Percentiles rank a stretch among this genome's conserved stretches.
Conservation (phyloP, 371 early-diverging fungal species). For the Batkoa obscura region DNA sequence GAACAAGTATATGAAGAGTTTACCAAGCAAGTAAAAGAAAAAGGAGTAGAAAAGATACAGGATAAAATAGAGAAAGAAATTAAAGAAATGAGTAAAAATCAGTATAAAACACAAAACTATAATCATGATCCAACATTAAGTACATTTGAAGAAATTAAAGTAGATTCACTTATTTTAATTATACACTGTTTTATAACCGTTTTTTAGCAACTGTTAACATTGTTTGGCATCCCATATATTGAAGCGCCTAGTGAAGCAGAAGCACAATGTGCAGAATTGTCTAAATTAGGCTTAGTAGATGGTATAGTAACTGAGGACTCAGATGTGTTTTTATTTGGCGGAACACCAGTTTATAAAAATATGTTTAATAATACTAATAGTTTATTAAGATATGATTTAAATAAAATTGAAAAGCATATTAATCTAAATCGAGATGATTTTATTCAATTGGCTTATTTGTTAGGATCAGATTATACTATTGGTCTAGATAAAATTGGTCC, state of each 20-base stretch:
- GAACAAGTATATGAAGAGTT: too few relatives aligned
- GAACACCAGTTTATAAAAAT: constrained; percentile 74
- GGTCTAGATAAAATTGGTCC: constrained; percentile 91
- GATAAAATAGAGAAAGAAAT: too few relatives aligned
- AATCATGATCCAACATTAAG: too few relatives aligned
- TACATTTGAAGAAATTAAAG: too few relatives aligned
- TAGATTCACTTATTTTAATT: not conserved
- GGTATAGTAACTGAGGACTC: constrained; percentile 98
- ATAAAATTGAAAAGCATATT: constrained; percentile 46
- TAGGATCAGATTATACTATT: constrained; percentile 97
- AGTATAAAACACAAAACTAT: too few relatives aligned
- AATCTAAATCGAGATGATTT: constrained; percentile 47
- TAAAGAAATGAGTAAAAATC: too few relatives aligned
- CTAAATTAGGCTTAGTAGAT: constrained; percentile 53
- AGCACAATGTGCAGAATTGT: constrained; percentile 85
- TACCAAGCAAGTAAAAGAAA: too few relatives aligned
- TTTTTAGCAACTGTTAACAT: constrained; percentile 41
- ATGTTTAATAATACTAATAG: constrained; percentile 81
- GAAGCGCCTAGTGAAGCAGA: constrained; percentile 96
- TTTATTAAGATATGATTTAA: constrained; percentile 59
- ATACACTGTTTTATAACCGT: not conserved
- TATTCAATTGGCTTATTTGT: constrained; percentile 69
- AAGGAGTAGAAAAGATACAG: too few relatives aligned
- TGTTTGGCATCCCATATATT: constrained; percentile 94
- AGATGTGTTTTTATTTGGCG: constrained; percentile 96